Conservation (phyloP, 129 eudicot genomes). For the Flaveria trinervia region DNA sequence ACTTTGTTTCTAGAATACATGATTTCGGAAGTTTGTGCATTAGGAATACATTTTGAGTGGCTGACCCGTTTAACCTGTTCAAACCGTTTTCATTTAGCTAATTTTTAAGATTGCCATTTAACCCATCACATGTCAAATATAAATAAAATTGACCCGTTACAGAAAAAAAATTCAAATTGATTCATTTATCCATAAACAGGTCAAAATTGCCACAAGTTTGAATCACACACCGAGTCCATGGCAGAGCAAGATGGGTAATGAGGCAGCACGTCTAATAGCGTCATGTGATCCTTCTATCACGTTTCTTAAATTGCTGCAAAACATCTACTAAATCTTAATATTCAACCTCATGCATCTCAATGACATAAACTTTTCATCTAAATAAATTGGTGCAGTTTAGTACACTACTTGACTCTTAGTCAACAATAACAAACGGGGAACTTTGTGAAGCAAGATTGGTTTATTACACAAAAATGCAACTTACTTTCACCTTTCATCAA, state of each 20-base stretch:
- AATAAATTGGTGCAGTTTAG: neutral
- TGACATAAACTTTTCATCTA: neutral
- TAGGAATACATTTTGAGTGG: too few relatives aligned
- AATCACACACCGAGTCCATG: slow-evolving; percentile 72
- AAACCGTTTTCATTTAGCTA: neutral
- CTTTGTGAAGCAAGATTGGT: neutral
- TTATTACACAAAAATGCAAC: neutral
- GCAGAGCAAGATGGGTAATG: slow-evolving; percentile 81
- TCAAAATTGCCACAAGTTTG: slow-evolving; percentile 6
- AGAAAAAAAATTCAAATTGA: neutral
- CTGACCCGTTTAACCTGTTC: neutral
- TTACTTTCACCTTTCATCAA: neutral
- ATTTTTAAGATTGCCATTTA: neutral
- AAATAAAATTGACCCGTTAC: neutral
- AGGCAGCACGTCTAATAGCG: slow-evolving; percentile 82
- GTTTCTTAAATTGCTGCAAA: slow-evolving; percentile 63
- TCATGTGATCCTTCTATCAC: slow-evolving; percentile 82
- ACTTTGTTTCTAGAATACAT: neutral
- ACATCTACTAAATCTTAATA: slow-evolving; percentile 11
- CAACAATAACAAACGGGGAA: too few relatives aligned
- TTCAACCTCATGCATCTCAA: neutral
- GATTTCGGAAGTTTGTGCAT: neutral
- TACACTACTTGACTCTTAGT: neutral
- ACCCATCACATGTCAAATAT: too few relatives aligned
- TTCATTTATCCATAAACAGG: neutral